phyloP scores from a whole-genome alignment of 2,329 filamentous ascomycete genomes.

The Pseudopyrenochaeta lycopersici region DNA sequence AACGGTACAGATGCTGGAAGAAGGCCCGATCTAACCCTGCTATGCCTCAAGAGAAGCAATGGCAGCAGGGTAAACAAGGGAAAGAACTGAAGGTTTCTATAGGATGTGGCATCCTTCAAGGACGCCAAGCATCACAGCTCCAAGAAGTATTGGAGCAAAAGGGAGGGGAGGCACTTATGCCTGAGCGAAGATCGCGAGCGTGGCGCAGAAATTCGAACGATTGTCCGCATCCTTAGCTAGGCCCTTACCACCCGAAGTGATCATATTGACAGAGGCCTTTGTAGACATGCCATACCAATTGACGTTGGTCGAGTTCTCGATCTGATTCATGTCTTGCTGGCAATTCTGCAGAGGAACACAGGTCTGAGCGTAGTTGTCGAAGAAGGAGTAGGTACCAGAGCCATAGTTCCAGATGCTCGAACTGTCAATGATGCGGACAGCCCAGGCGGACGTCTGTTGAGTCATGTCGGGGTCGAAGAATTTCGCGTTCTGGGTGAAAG shows the following conservation, averaged over 20 bases:
- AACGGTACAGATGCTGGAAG: constrained; percentile 33
- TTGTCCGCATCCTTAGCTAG: constrained; percentile 55
- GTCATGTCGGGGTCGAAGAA: constrained; percentile 57
- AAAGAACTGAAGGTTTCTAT: constrained; percentile 30
- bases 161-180: constrained; percentile 15
- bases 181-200: constrained; percentile 52
- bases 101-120: constrained; percentile 16
- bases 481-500: constrained; percentile 60
- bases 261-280: constrained; percentile 61
- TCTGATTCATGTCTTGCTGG: constrained; percentile 60
- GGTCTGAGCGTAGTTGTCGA: constrained; percentile 64
- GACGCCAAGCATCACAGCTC: background rate
- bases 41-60: background rate
- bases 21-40: constrained; percentile 8
- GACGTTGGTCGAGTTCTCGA: constrained; percentile 54
- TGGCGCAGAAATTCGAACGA: constrained; percentile 59
- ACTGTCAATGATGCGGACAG: constrained; percentile 53
- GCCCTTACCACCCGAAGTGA: constrained; percentile 49
- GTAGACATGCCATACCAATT: constrained; percentile 59
- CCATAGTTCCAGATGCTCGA: constrained; percentile 57
- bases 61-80: constrained; percentile 1
- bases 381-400: constrained; percentile 66
- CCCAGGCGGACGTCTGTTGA: constrained; percentile 55
- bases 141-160: background rate
- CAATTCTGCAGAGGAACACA: constrained; percentile 60